Evolutionary conservation across 805 yeast species (phyloP), one percentile per base, ranked within the genome.

Genomic region (Candida easanensis): DNA sequence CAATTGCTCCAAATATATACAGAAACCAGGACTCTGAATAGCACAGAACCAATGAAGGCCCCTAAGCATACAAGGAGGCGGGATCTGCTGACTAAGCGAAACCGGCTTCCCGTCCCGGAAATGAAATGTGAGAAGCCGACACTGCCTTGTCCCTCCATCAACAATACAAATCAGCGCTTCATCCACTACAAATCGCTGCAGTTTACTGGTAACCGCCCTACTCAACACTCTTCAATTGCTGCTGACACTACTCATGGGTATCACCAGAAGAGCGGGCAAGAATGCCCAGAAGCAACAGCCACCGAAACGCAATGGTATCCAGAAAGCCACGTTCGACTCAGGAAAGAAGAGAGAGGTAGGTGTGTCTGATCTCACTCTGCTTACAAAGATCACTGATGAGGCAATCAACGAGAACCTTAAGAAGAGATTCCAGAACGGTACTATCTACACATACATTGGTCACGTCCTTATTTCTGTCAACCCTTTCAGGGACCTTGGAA

Each of bases 291-390:
- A 61, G 57, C 76, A 60, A 53, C 77, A 70, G 53, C 87, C 81
- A 30, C 77, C 77, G 36, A 76, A 76, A 57, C 73, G 78, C 52
- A 68, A 73, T 43, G 80, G 77, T 18, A 81, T 86, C 43, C 80
- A 86, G 60, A 91, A 91, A 70, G 97, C 97, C 13, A 84, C 88
- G 38, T 93, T 89, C 62, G 98, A 93, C 55, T 66, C 84, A 26
- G 70, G 80, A 41, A 89, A 89, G 69, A 88, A 88, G 74, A 88
- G 89, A 63, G 98, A 93, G 65, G 98, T 93, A n/a, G 99, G 99
- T 41, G 97, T 93, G 8, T 84, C 95, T 33, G 99, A 93, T 65
- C 72, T 93, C 58, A 93, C 99, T 1, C 69, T 93, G 41, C 73
- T 93, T 48, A 83, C 95, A 21, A 85, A 84, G 48, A 91, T 93